Evolutionary conservation across 768 basidiomycete species (phyloP).

Genomic region (Dioszegia hungarica): DNA sequence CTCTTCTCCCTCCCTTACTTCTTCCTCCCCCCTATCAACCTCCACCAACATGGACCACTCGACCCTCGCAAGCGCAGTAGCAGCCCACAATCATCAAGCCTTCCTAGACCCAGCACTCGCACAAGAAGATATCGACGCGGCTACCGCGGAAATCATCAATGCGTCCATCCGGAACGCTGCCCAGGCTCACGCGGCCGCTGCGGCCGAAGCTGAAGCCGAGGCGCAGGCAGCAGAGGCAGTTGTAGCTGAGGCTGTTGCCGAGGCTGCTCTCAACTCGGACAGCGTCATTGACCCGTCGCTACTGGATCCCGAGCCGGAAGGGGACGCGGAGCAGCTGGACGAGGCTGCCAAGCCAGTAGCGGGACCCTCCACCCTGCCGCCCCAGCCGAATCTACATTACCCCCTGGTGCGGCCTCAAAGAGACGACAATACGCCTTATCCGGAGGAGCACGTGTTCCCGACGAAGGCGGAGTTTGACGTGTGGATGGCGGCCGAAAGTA

Average conservation of each 20-base stretch:
- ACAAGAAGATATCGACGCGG: slow-evolving; percentile 9
- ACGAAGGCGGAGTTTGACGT: slow-evolving; percentile 18
- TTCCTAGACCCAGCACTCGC: slow-evolving; percentile 1
- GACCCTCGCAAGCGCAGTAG: slow-evolving; percentile 1
- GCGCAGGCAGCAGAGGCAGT: background rate
- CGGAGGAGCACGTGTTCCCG: slow-evolving; percentile 22
- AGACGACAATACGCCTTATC: slow-evolving; percentile 22
- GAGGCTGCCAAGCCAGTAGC: too few species aligned
- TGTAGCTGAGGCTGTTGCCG: background rate
- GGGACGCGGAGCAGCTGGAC: too few species aligned
- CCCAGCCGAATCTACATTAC: too few species aligned
- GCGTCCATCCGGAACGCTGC: slow-evolving; percentile 2
- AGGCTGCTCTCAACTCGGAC: background rate
- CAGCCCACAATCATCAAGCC: background rate
- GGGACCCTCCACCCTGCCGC: background rate
- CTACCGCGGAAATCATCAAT: slow-evolving; percentile 5
- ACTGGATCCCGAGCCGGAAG: background rate
- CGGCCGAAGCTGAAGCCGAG: background rate
- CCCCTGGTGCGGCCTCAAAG: slow-evolving; percentile 25
- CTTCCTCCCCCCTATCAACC: slow-evolving; percentile 10
- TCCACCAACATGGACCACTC: slow-evolving; percentile 5
- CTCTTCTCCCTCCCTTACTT: background rate
- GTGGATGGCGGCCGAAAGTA: slow-evolving; percentile 35
- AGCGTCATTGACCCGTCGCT: background rate
- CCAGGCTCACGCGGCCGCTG: slow-evolving; percentile 4